A percentile compares a stretch with the other conserved stretches of the same genome.
Conservation (phyloP, 148 eudicot genomes). For the Amaranthus hypochondriacus region DNA sequence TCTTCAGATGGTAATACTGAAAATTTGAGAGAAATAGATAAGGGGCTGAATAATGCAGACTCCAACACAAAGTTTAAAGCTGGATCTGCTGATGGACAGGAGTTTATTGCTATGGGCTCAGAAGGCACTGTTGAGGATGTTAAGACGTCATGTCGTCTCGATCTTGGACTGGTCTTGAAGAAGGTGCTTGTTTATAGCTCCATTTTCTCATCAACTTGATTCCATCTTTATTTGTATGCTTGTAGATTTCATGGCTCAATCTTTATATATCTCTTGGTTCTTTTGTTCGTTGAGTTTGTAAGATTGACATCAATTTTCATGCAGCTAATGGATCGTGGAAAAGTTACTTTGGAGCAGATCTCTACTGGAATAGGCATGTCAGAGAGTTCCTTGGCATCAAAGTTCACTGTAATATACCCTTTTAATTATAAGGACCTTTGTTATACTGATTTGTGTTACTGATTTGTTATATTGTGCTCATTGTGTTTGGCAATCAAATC, state of each 20-base stretch:
- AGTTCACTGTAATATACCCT: conserved; percentile 50
- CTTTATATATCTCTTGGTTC: too few relatives aligned
- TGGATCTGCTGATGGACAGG: conserved; percentile 34
- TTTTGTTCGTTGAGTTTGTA: neutral
- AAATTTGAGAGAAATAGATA: conserved; percentile 29
- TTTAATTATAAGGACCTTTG: conserved; percentile 8
- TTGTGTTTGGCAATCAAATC: conserved; percentile 9
- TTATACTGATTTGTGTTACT: conserved; percentile 13
- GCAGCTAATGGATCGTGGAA: conserved; percentile 74
- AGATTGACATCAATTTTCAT: conserved; percentile 2
- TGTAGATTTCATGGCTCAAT: neutral
- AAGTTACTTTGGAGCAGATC: conserved; percentile 59
- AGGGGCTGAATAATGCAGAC: conserved; percentile 23
- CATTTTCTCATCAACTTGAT: neutral
- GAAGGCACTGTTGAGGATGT: conserved; percentile 32
- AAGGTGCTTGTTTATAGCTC: conserved; percentile 47
- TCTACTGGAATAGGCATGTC: conserved; percentile 64
- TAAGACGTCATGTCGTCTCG: conserved; percentile 28
- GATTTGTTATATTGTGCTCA: conserved; percentile 6
- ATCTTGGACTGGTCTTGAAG: conserved; percentile 50
- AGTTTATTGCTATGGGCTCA: conserved; percentile 24
- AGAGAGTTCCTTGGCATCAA: conserved; percentile 51
- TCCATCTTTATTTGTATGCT: neutral
- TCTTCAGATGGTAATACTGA: conserved; percentile 23
- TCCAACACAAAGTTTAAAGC: conserved; percentile 30